A percentile compares a stretch with the other conserved stretches of the same genome.
Conservation (phyloP, 148 eudicot species). For the Salicornia ramosissima region DNA sequence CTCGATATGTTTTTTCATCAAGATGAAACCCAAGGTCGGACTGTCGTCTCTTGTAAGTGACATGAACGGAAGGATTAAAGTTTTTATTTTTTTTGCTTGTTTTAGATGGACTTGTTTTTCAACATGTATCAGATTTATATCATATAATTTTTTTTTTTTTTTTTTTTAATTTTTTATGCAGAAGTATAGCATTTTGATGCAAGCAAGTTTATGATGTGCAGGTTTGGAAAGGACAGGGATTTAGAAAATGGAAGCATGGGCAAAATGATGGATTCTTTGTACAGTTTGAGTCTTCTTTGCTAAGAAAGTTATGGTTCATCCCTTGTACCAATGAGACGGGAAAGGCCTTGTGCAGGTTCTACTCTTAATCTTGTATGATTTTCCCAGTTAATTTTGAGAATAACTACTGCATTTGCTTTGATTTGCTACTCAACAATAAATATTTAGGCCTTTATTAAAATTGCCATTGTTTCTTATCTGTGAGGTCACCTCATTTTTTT, state of each 20-base stretch:
- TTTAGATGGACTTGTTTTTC: no score
- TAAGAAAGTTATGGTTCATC: conserved; percentile 78
- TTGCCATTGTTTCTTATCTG: background rate
- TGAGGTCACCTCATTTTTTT: no score
- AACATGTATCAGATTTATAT: no score
- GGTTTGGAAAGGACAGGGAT: conserved; percentile 99
- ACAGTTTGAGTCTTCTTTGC: conserved; percentile 74
- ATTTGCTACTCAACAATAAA: background rate
- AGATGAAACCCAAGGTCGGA: no score
- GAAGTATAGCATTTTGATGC: background rate
- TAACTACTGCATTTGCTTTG: background rate
- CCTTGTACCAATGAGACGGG: conserved; percentile 78
- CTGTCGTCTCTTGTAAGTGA: no score
- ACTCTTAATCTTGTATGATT: conserved; percentile 9
- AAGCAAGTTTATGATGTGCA: conserved; percentile 23
- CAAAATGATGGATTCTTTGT: conserved; percentile 86
- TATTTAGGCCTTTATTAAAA: background rate
- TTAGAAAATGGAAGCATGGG: conserved; percentile 97
- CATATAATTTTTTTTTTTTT: no score
- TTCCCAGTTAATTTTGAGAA: conserved; percentile 12
- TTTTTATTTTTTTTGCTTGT: no score
- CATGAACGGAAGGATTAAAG: no score
- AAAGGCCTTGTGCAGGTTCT: conserved; percentile 77
- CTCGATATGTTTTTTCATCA: no score
- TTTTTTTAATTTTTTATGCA: no score